Evolutionary conservation across 2,329 filamentous ascomycete genomes (phyloP).

Genomic region (Cordyceps farinosa): DNA sequence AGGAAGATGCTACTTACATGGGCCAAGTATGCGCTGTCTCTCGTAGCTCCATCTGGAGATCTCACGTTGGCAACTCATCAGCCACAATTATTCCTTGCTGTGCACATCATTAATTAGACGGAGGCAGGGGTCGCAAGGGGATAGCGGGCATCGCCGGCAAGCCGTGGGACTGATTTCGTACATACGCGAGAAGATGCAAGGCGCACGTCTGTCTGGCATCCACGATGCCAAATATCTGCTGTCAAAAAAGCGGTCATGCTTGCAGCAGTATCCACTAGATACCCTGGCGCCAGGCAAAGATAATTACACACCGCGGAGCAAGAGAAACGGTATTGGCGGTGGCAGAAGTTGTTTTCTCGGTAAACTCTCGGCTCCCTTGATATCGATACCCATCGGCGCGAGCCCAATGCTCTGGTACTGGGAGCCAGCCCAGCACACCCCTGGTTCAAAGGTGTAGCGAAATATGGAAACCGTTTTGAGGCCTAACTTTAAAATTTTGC

Average conservation of each 20-base stretch:
- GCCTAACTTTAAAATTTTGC: slow-evolving; percentile 13
- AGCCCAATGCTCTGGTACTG: slow-evolving; percentile 3
- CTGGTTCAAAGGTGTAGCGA: neutral
- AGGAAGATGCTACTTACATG: neutral
- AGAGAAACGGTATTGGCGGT: neutral
- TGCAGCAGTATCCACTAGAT: slow-evolving; percentile 11
- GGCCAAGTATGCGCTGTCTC: neutral
- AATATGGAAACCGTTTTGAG: slow-evolving; percentile 12
- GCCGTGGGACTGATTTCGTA: slow-evolving; percentile 11
- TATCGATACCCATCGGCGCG: neutral
- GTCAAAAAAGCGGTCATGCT: slow-evolving; percentile 14
- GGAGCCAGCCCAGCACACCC: neutral
- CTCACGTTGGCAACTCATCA: slow-evolving; percentile 10
- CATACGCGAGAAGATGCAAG: slow-evolving; percentile 11
- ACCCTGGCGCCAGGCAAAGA: neutral
- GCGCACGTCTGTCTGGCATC: slow-evolving; percentile 14
- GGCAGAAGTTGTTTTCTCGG: neutral
- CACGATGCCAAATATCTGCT: slow-evolving; percentile 13
- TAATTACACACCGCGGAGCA: neutral
- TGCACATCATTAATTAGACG: slow-evolving; percentile 13
- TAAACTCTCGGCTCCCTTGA: neutral
- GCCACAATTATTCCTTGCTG: slow-evolving; percentile 13
- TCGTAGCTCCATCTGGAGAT: slow-evolving; percentile 16
- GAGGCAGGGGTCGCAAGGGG: slow-evolving; percentile 4
- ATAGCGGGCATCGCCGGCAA: neutral